Conservation (phyloP, 371 early-diverging fungal genomes). For the Lichtheimia corymbifera region DNA sequence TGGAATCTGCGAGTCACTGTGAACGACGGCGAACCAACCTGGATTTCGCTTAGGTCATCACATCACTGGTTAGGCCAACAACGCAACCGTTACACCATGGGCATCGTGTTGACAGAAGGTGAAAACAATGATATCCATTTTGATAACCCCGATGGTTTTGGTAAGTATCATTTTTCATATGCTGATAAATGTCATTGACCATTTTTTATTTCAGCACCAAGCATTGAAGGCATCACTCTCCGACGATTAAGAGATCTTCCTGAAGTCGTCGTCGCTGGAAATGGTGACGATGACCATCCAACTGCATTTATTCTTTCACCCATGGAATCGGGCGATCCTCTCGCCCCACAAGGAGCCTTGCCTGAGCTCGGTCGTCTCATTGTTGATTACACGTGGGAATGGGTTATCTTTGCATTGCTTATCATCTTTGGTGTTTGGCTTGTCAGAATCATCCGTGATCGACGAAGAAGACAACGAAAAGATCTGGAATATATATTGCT, state of each 20-base stretch:
- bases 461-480: too few species aligned
- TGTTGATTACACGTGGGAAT: neutral
- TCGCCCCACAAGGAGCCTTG: neutral
- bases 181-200: too few species aligned
- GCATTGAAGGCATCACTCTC: conserved; percentile 10
- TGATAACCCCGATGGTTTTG: conserved; percentile 15
- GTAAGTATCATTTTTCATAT: neutral
- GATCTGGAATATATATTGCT: too few species aligned
- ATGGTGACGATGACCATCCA: neutral
- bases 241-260: neutral
- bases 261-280: neutral
- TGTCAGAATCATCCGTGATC: too few species aligned
- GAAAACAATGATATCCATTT: conserved; percentile 7
- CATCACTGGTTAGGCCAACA: neutral
- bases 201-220: neutral
- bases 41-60: conserved; percentile 10
- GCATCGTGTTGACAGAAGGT: conserved; percentile 2
- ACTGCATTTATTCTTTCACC: conserved; percentile 6
- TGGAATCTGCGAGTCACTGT: conserved; percentile 15
- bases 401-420: neutral
- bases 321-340: conserved; percentile 11
- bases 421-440: too few species aligned
- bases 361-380: neutral
- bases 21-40: conserved; percentile 5
- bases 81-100: conserved; percentile 13